A percentile compares a stretch with the other conserved stretches of the same genome.
Conservation (phyloP, 1,139 yeast species). For the Debaryomycetaceae sp. region DNA sequence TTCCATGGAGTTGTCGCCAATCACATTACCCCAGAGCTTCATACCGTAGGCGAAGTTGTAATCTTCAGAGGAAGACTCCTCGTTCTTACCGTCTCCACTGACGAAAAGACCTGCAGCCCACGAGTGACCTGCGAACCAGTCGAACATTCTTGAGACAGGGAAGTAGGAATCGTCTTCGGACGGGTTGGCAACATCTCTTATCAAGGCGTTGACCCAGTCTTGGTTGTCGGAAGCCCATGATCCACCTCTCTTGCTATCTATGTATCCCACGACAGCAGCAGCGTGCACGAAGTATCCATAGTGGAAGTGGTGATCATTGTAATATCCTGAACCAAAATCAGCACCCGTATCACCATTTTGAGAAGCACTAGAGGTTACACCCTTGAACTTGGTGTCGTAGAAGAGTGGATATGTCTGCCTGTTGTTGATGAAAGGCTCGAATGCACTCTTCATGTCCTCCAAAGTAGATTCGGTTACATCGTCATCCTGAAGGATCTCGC, state of each 20-base stretch:
- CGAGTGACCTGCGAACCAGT: constrained; percentile 80
- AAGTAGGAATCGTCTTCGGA: constrained; percentile 55
- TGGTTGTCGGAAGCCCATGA: constrained; percentile 64
- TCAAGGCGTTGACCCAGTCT: constrained; percentile 60
- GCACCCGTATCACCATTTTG: constrained; percentile 43
- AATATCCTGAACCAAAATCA: constrained; percentile 61
- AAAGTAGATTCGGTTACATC: constrained; percentile 48
- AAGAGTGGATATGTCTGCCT: constrained; percentile 56
- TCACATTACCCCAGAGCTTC: constrained; percentile 75
- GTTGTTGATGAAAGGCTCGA: constrained; percentile 47
- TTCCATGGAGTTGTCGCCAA: constrained; percentile 72
- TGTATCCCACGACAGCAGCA: constrained; percentile 68
- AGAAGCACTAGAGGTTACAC: constrained; percentile 63
- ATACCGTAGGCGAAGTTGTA: constrained; percentile 78
- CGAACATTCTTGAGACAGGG: constrained; percentile 77
- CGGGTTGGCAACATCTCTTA: constrained; percentile 80
- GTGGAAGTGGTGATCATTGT: constrained; percentile 82
- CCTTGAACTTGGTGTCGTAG: constrained; percentile 66
- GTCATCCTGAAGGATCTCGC: constrained; percentile 56
- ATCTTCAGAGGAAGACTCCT: constrained; percentile 80
- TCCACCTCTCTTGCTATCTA: constrained; percentile 59
- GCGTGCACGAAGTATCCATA: constrained; percentile 77
- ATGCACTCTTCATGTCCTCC: constrained; percentile 49
- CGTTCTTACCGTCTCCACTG: constrained; percentile 72
- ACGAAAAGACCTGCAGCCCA: constrained; percentile 79